Evolutionary conservation across 2,329 filamentous ascomycete species (phyloP).

Genomic region (Alternaria alternata): DNA sequence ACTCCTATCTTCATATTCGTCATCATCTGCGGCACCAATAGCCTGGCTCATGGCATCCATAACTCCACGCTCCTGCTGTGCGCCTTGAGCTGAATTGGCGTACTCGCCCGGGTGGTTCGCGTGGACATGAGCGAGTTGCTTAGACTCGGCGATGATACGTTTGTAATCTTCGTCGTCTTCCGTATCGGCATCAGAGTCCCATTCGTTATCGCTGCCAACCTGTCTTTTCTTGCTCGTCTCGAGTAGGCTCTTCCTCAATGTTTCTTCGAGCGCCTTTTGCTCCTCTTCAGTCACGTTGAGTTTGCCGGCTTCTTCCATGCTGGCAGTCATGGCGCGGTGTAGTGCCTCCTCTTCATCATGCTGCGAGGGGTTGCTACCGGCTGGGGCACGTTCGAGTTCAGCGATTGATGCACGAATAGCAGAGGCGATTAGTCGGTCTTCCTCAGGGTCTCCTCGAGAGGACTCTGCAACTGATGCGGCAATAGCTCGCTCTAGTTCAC

Average conservation of each 20-base stretch:
- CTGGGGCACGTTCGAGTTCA: constrained; percentile 58
- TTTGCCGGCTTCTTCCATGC: constrained; percentile 55
- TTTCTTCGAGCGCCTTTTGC: constrained; percentile 55
- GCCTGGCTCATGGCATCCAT: constrained; percentile 19
- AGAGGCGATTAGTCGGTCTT: constrained; percentile 75
- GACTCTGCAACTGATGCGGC: constrained; percentile 69
- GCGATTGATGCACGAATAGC: constrained; percentile 76
- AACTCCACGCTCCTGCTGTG: constrained; percentile 18
- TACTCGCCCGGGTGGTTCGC: constrained; percentile 29
- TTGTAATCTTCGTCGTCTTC: constrained; percentile 50
- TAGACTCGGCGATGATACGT: constrained; percentile 47
- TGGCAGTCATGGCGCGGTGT: constrained; percentile 60
- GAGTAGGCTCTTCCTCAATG: constrained; percentile 54
- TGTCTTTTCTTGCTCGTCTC: constrained; percentile 45
- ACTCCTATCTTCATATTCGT: background rate
- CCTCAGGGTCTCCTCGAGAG: constrained; percentile 71
- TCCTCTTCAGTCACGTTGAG: constrained; percentile 44
- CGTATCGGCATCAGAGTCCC: constrained; percentile 36
- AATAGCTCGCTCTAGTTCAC: constrained; percentile 77
- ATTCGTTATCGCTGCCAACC: constrained; percentile 36
- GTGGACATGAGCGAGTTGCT: constrained; percentile 42
- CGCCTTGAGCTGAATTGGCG: constrained; percentile 9
- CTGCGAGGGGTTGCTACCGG: constrained; percentile 35
- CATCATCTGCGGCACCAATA: background rate
- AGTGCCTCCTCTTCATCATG: constrained; percentile 58